Evolutionary conservation across 176 grass and related monocot genomes (phyloP).

Genomic region (Dactylis glomerata): DNA sequence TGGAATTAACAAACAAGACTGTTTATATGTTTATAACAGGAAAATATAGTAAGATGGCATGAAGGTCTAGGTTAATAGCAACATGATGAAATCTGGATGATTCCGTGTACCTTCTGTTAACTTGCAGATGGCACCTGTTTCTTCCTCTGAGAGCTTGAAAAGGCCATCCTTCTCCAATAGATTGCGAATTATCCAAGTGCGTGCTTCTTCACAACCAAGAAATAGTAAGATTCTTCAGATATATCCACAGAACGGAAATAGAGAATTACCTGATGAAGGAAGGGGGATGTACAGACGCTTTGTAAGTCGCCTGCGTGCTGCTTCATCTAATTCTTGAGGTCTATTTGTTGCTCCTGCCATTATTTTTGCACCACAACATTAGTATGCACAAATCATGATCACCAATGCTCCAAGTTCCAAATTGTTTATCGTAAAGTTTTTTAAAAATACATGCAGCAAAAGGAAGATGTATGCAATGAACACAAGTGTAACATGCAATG

Average conservation of each 20-base stretch:
- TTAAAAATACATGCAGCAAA: slow-evolving; percentile 5
- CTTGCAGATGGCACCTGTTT: slow-evolving; percentile 68
- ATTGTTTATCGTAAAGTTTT: neutral
- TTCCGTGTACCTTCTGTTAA: slow-evolving; percentile 74
- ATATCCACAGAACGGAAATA: slow-evolving; percentile 8
- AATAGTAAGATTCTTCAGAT: slow-evolving; percentile 22
- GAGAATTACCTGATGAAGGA: slow-evolving; percentile 74
- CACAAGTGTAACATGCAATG: neutral
- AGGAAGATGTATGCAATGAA: neutral
- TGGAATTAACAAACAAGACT: slow-evolving; percentile 35
- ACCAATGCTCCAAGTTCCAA: neutral
- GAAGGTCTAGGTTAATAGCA: slow-evolving; percentile 1
- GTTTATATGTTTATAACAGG: slow-evolving; percentile 14
- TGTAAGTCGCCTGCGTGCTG: slow-evolving; percentile 82
- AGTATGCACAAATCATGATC: slow-evolving; percentile 4
- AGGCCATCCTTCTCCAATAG: slow-evolving; percentile 93
- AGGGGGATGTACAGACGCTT: slow-evolving; percentile 96
- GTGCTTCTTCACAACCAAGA: slow-evolving; percentile 69
- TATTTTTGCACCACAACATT: slow-evolving; percentile 16
- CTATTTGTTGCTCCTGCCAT: slow-evolving; percentile 90
- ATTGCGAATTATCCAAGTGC: slow-evolving; percentile 73
- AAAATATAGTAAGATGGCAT: slow-evolving; percentile 29
- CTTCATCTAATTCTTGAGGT: slow-evolving; percentile 98
- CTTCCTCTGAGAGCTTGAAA: slow-evolving; percentile 80
- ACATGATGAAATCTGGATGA: slow-evolving; percentile 25